Base-by-base conservation (phyloP, 768 basidiomycete species). In the Pleurotus djamor region DNA sequence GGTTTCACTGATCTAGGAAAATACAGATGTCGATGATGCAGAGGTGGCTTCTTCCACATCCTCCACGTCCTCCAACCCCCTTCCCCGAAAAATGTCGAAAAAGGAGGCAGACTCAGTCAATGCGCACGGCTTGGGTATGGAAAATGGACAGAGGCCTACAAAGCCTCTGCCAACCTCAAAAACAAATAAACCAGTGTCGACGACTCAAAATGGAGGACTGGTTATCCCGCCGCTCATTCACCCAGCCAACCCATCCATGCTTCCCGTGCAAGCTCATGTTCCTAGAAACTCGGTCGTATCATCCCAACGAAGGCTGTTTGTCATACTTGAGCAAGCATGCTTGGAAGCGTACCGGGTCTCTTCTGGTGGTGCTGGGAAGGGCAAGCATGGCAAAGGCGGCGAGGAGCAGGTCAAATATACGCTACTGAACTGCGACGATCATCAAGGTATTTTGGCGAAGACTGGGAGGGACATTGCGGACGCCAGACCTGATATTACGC, bases 401-500 rank as follows among this genome's bases (percentile, higher is more conserved):
- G 87, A 86, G 59, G 81, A 81, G 28, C 95, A 96, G 60, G 94
- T 92, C 60, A 98, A 98, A 75, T 98, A 98, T 74, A 95, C 95
- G 7, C 77, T 99, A 60, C 74, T 99, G 64, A 99, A 99, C 74
- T 98, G 97, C 72, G 97, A 98, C 71, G 97, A 98, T 65, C 97
- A 98, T 74, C 97, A 99, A 72, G 96, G 96, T 58, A 97, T 99
- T 65, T 80, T 99, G 62, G 96, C 97, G 4, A 98, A 97, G 74
- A 97, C 94, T 0, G 94, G 95, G 13, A 84, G 96, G 69, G 97
- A 99, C 74, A 98, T 98, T 61, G 97, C 97, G 13, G 96, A 98
- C 75, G 97, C 97, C n/a, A 80, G 97, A 63, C 97, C 97, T 2
- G 97, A 98, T 75, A 98, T 98, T 68, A 98, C 97, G 0, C 97